These are phyloP conservation scores for Nakazawaea anatomiae DNA, from an alignment of 805 yeast species.

Conservation along the genomic window DNA sequence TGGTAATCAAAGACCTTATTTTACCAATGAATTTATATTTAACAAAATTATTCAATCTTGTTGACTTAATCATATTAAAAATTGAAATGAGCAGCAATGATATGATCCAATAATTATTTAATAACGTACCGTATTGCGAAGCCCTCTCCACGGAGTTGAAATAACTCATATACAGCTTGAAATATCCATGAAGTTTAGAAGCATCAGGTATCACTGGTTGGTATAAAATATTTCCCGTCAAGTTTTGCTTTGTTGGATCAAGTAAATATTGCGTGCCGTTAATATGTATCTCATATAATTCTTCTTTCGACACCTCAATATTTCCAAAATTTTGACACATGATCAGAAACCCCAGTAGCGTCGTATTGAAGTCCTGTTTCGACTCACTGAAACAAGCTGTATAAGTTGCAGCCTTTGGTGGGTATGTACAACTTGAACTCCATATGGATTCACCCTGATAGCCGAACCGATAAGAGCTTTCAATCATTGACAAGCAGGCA, in stretches of 20 bases:
- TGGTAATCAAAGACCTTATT: constrained; percentile 14
- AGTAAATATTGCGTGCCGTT: constrained; percentile 4
- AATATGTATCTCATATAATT: constrained; percentile 2
- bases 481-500: constrained; percentile 17
- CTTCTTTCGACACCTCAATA: constrained; percentile 1
- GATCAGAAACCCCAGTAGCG: constrained; percentile 8
- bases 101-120: constrained; percentile 19
- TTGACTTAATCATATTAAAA: constrained; percentile 14
- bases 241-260: constrained; percentile 13
- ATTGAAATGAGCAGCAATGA: constrained; percentile 13
- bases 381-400: constrained; percentile 18
- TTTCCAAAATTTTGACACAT: constrained; percentile 13
- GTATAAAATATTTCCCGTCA: constrained; percentile 9
- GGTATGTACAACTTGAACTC: constrained; percentile 19
- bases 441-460: constrained; percentile 15
- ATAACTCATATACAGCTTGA: constrained; percentile 16
- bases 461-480: constrained; percentile 14
- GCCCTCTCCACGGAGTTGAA: constrained; percentile 16
- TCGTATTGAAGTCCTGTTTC: not conserved
- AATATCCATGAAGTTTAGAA: constrained; percentile 5
- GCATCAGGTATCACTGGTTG: constrained; percentile 13
- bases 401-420: constrained; percentile 20
- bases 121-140: constrained; percentile 11
- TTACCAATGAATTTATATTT: constrained; percentile 6
- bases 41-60: not conserved